Conservation (phyloP, 2,329 filamentous ascomycete genomes). For the Alternaria infectoria region DNA sequence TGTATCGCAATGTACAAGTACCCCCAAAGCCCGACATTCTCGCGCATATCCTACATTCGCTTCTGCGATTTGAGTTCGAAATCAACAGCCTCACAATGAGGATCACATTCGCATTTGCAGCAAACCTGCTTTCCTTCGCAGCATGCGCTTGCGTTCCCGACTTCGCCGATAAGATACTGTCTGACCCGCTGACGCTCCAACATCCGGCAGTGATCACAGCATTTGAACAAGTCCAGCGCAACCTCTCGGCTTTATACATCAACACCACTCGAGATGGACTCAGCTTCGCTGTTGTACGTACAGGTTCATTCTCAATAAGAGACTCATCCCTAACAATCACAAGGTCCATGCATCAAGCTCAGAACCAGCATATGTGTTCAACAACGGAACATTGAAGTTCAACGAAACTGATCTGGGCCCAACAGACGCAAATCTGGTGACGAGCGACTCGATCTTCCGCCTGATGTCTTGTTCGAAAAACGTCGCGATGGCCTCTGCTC, state of each 20-base stretch:
- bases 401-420: constrained; percentile 29
- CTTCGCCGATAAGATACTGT: constrained; percentile 24
- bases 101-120: background rate
- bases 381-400: constrained; percentile 37
- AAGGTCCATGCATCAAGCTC: constrained; percentile 38
- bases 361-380: constrained; percentile 29
- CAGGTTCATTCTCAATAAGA: background rate
- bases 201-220: constrained; percentile 32
- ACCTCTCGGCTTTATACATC: constrained; percentile 24
- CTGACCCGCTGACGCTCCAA: constrained; percentile 22
- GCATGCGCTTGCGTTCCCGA: constrained; percentile 34
- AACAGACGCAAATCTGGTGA: constrained; percentile 17
- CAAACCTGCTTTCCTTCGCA: constrained; percentile 2
- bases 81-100: background rate
- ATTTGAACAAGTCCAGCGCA: constrained; percentile 26
- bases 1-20: background rate
- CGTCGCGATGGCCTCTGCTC: constrained; percentile 32
- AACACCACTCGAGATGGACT: constrained; percentile 37
- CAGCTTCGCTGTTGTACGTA: constrained; percentile 38
- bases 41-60: background rate
- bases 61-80: background rate
- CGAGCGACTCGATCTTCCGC: constrained; percentile 40
- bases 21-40: background rate
- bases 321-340: background rate
- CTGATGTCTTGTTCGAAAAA: constrained; percentile 40